Evolutionary conservation across 805 yeast species (phyloP), one percentile per base, ranked within the genome.

Genomic region (Yamadazyma phyllophila): DNA sequence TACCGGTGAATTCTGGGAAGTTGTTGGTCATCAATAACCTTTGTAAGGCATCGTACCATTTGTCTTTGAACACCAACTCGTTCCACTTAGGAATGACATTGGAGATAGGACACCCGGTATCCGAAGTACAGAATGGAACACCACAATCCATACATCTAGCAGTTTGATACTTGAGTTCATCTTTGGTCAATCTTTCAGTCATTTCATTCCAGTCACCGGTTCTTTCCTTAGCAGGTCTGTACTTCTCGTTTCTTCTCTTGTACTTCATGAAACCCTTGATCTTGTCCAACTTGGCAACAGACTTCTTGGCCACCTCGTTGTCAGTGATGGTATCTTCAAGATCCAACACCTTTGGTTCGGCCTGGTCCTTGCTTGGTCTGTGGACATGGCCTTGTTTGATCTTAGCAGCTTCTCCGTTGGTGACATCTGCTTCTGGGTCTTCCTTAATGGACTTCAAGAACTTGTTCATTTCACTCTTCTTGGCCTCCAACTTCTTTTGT

Each of bases 141-240:
- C 99, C 99, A 77, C 99, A 92, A 71, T 92, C 98, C 96, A 94
- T 92, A 78, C 99, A 92, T 69, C 99, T 82, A 12, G 98, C 97
- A 47, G 98, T 88, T 74, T 92, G 97, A 64, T 78, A 80, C 64
- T 83, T 80, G 60, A 92, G 83, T 55, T 94, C 98, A 43, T 86
- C 90, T 68, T 88, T 86, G 46, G 89, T 74, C 57, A 92, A 75
- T 45, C 96, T 81, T 11, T 81, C 70, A 10, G 95, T 82, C 65
- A 92, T 77, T 70, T 92, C 98, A 53, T 85, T 80, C 98, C 98
- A 94, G 69, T 94, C 97, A 58, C 78, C 77, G 45, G 89, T 76
- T 68, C 99, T 82, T 24, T 80, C 67, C 61, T 80, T 77, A 20
- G 94, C 81, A 34, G 80, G 73, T 67, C 98, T 80, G 76, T 92